Percentiles rank a stretch among this genome's conserved stretches.
Conservation (phyloP, 2,329 filamentous ascomycete genomes). For the Cytospora paraplurivora region DNA sequence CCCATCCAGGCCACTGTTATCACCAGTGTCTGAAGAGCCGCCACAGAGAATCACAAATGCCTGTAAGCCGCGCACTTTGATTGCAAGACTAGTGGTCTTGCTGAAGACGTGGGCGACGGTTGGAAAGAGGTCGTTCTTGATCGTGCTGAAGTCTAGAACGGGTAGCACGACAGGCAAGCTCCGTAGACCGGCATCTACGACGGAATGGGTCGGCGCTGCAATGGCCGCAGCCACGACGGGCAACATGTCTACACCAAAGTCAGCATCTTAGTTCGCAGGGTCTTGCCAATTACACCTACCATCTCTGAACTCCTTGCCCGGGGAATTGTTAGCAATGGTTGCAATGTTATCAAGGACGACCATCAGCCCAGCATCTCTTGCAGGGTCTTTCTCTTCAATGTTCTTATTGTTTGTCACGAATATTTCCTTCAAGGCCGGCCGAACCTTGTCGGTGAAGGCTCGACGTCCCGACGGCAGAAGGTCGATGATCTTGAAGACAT, state of each 20-base stretch:
- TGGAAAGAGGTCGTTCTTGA: conserved; percentile 96
- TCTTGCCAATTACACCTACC: conserved; percentile 49
- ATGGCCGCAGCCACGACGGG: conserved; percentile 83
- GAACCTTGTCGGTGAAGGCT: conserved; percentile 80
- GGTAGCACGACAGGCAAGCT: conserved; percentile 80
- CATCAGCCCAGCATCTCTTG: conserved; percentile 88
- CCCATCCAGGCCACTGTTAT: conserved; percentile 75
- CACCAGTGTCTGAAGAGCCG: conserved; percentile 58
- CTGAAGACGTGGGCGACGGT: conserved; percentile 88
- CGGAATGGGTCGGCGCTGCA: conserved; percentile 83
- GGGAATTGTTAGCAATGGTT: conserved; percentile 76
- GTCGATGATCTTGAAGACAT: conserved; percentile 86
- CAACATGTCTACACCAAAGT: conserved; percentile 67
- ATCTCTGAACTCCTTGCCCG: conserved; percentile 93
- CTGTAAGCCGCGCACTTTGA: conserved; percentile 90
- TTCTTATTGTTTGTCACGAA: conserved; percentile 67
- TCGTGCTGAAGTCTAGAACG: conserved; percentile 90
- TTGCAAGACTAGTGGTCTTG: conserved; percentile 88
- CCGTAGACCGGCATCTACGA: conserved; percentile 83
- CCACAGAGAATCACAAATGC: conserved; percentile 90
- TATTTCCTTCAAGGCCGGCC: conserved; percentile 81
- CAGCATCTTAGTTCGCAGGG: conserved; percentile 7
- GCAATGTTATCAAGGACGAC: conserved; percentile 83
- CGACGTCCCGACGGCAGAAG: conserved; percentile 76
- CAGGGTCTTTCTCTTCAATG: conserved; percentile 72